These are phyloP conservation scores for Fusarium cyanostomum DNA, from an alignment of 2,329 filamentous ascomycete species.

Conservation along the genomic window DNA sequence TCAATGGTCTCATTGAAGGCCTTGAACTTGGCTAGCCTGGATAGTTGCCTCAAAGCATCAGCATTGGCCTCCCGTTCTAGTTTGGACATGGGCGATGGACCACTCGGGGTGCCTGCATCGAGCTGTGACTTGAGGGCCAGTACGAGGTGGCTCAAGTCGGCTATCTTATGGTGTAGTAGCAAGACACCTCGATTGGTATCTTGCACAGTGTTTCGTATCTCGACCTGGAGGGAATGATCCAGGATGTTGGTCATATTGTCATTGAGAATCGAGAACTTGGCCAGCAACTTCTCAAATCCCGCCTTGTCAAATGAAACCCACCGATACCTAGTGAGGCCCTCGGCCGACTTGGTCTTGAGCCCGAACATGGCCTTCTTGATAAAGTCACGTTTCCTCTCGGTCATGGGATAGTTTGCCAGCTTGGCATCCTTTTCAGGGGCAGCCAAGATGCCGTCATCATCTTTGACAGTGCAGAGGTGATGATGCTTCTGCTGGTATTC, in stretches of 20 bases:
- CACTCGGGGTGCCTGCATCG: conserved; percentile 41
- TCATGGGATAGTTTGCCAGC: conserved; percentile 56
- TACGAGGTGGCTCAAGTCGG: conserved; percentile 57
- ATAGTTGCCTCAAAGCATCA: conserved; percentile 52
- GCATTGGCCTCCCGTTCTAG: conserved; percentile 51
- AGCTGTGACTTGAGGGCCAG: conserved; percentile 57
- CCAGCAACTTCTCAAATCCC: conserved; percentile 56
- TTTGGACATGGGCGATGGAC: conserved; percentile 46
- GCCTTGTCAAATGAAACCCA: conserved; percentile 59
- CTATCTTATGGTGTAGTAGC: conserved; percentile 57
- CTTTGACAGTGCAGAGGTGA: conserved; percentile 48
- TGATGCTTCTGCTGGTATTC: conserved; percentile 53
- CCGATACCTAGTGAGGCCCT: conserved; percentile 48
- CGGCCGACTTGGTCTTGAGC: conserved; percentile 50
- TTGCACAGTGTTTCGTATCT: conserved; percentile 58
- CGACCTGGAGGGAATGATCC: conserved; percentile 57
- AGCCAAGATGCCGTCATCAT: conserved; percentile 48
- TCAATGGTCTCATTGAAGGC: conserved; percentile 61
- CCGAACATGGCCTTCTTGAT: conserved; percentile 56
- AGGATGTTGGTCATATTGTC: conserved; percentile 60
- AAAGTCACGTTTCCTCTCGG: conserved; percentile 52
- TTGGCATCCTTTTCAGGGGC: conserved; percentile 56
- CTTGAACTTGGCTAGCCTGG: conserved; percentile 60
- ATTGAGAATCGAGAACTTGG: conserved; percentile 56
- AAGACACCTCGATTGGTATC: conserved; percentile 59